These are phyloP conservation scores for Dictyostelium intermedium DNA, from an alignment of 78 protist species.

Conservation along the genomic window DNA sequence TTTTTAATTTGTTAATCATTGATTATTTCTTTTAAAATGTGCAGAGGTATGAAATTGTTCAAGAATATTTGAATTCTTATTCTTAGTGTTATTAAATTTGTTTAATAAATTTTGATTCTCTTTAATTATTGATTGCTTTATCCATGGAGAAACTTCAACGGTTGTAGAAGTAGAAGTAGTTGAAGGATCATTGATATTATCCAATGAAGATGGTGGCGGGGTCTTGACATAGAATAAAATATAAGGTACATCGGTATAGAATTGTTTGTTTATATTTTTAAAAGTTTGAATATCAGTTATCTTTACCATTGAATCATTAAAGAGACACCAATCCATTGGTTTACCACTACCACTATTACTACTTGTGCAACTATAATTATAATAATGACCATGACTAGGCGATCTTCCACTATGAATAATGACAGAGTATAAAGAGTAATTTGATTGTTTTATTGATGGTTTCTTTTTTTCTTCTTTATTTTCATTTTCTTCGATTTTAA, in stretches of 20 bases:
- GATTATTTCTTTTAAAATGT: background rate
- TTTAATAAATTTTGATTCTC: background rate
- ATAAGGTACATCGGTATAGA: conserved; percentile 37
- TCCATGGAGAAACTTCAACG: background rate
- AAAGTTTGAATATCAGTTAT: background rate
- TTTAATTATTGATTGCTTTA: background rate
- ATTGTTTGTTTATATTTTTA: background rate
- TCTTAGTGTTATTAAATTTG: background rate
- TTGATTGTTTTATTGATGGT: background rate
- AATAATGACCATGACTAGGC: conserved; percentile 21
- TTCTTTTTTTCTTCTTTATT: background rate
- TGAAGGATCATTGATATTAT: background rate
- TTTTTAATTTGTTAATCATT: too few relatives aligned
- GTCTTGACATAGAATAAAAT: conserved; percentile 28
- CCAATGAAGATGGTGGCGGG: background rate
- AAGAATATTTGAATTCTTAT: background rate
- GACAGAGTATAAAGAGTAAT: conserved; percentile 21
- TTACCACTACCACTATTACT: background rate
- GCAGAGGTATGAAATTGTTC: background rate
- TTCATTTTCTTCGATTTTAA: background rate
- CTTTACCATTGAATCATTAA: conserved; percentile 36
- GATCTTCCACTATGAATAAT: conserved; percentile 39
- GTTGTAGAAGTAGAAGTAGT: too few relatives aligned
- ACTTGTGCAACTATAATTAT: background rate
- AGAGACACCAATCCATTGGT: conserved; percentile 47